phyloP scores from a whole-genome alignment of 108 stramenopile genomes.

The Stephanodiscus triporus region DNA sequence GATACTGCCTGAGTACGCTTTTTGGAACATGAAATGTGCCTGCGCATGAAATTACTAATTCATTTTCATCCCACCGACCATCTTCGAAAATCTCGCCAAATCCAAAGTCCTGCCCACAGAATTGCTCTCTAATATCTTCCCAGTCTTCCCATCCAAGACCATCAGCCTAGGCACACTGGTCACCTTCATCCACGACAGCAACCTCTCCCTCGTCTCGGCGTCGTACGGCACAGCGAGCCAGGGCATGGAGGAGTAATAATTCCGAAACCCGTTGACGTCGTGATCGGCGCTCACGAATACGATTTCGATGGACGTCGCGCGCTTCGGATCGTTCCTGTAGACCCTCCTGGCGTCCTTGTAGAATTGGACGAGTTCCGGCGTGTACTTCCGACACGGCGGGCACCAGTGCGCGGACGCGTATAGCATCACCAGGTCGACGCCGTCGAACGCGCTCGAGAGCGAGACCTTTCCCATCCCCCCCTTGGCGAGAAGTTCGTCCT shows the following conservation, averaged over 20 bases:
- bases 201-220: slow-evolving; percentile 63
- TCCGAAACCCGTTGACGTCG: slow-evolving; percentile 70
- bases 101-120: slow-evolving; percentile 77
- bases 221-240: slow-evolving; percentile 87
- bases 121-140: slow-evolving; percentile 76
- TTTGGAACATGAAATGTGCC: too few relatives aligned
- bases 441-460: slow-evolving; percentile 63
- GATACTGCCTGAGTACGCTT: too few relatives aligned
- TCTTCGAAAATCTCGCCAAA: slow-evolving; percentile 37
- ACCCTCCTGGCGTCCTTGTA: slow-evolving; percentile 60
- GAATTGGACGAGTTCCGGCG: slow-evolving; percentile 84
- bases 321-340: slow-evolving; percentile 27
- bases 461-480: slow-evolving; percentile 46
- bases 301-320: slow-evolving; percentile 66
- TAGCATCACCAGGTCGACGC: slow-evolving; percentile 75
- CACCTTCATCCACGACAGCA: slow-evolving; percentile 67
- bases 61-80: slow-evolving; percentile 3
- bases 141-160: slow-evolving; percentile 74
- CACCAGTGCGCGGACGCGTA: slow-evolving; percentile 84
- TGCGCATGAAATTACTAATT: too few relatives aligned
- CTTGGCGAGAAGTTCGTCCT: slow-evolving; percentile 55
- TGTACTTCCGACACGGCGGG: slow-evolving; percentile 85
- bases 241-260: slow-evolving; percentile 77
- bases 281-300: slow-evolving; percentile 87
- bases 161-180: slow-evolving; percentile 76